Conservation (phyloP, 495 filamentous ascomycete species). For the Pyronema omphalodes region DNA sequence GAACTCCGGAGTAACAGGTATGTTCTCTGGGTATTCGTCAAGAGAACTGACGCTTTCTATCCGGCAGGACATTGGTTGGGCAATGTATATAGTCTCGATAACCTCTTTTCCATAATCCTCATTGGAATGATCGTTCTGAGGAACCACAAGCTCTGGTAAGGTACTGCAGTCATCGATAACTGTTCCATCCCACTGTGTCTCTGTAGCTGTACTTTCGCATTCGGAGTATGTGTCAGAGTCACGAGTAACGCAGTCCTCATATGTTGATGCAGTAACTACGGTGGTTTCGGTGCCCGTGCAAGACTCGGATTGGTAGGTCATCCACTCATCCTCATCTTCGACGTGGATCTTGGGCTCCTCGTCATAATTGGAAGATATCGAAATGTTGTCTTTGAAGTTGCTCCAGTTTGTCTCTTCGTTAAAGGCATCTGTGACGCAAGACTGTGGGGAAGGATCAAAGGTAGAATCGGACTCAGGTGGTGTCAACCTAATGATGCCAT, state of each 20-base stretch:
- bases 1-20: background rate
- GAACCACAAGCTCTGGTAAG: background rate
- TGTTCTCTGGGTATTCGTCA: background rate
- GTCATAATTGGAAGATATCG: background rate
- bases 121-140: background rate
- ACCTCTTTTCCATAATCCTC: background rate
- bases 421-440: slow-evolving; percentile 2
- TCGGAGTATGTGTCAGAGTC: background rate
- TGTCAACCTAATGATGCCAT: no score
- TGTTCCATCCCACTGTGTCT: background rate
- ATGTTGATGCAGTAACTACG: no score
- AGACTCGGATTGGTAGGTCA: background rate
- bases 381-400: background rate
- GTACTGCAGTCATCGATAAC: background rate
- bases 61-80: background rate
- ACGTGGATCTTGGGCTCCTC: background rate
- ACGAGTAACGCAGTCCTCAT: background rate
- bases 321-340: background rate
- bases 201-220: background rate
- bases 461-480: background rate
- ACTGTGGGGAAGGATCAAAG: background rate
- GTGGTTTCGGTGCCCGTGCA: background rate
- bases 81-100: background rate
- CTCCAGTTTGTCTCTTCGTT: background rate
- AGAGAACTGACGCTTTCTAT: background rate